Evolutionary conservation across 202 grass and related monocot species (phyloP), one percentile per base, ranked within the genome.

Genomic region (Setaria italica): DNA sequence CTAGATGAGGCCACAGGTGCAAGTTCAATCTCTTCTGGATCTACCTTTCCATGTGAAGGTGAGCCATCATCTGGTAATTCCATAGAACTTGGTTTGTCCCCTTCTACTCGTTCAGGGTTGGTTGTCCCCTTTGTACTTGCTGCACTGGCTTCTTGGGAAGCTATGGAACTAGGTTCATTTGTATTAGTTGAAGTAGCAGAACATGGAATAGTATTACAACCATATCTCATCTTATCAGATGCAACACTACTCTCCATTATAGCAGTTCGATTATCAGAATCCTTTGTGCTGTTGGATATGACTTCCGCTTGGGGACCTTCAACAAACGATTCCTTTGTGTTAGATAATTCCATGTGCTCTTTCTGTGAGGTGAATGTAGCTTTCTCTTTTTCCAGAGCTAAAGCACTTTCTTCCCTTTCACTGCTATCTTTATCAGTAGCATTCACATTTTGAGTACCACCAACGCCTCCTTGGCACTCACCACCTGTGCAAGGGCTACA

Each of bases 131-230:
- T 85, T 11, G 41, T 73, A 77, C 41, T 78, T 86, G 15, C 79
- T 87, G 67, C 59, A 64, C 13, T 39, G 29, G 29, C 59, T 53
- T 79, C 77, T 80, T 82, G 68, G 78, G 83, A 87, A 70, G 76
- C 43, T 73, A 82, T 64, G 80, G 65, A 62, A 75, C 70, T 42
- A 68, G 72, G 50, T 80, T 92, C 87, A 87, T 91, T 78, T 67
- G 65, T 68, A 88, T 76, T 62, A 43, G 58, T 73, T 69, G 30
- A 78, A 74, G 30, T 11, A 78, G 32, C 70, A 62, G 62, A 54
- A 53, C 68, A 48, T 5, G 20, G 66, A 84, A 51, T 65, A 72
- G 54, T n/a, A 87, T 81, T 56, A 20, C 17, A 25, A 4, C 39
- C 76, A 74, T 62, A 62, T 58, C 85, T 89, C 37, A n/a, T 70